Base-by-base conservation (phyloP, 1,284 basidiomycete species). In the Ustilago shanxiensis region DNA sequence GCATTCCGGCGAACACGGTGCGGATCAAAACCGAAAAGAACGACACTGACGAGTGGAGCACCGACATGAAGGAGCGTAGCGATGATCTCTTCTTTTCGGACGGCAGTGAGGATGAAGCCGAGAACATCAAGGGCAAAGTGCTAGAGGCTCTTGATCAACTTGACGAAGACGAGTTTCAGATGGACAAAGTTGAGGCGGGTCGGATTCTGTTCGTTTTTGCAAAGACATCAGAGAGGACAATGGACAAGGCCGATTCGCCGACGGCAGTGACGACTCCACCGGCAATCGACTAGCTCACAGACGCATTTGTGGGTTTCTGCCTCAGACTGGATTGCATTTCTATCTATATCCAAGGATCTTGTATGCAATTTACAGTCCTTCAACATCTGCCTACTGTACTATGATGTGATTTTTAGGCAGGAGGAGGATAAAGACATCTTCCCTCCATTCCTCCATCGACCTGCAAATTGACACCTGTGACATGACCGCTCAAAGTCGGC, bases 401-500 rank as follows among this genome's bases (percentile, higher is more conserved):
- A 14, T 37, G 35, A 37, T n/a, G n/a, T n/a, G n/a, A n/a, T n/a
- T 6, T 44, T 53, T 63, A 72, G 26, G 44, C 41, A 26, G 68
- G 68, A 22, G 73, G 73, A 4, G 73, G 73, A 31, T 76, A 76
- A 11, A 76, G 68, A 51, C 73, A 76, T 8, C 88, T 58, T 49
- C 92, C 92, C 88, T 93, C 92, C 91, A 93, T 92, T 0, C 92
- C 92, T 2, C 92, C 92, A 65, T 90, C 90, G 1, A 93, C 89
- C 89, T 92, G 91, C 44, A 92, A 77, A 13, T 91, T 89, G 78
- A 92, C 90, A 0, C 92, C 92, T 0, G 90, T 90, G 18, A 92
- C 89, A 82, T 93, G 92, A 0, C 92, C 92, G 3, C 92, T 92
- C 0, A 92, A 83, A 2, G 86, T 87, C 5, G 89, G 86, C 0